Conservation (phyloP, 2,329 filamentous ascomycete species). For the Eurotiales sp. region DNA sequence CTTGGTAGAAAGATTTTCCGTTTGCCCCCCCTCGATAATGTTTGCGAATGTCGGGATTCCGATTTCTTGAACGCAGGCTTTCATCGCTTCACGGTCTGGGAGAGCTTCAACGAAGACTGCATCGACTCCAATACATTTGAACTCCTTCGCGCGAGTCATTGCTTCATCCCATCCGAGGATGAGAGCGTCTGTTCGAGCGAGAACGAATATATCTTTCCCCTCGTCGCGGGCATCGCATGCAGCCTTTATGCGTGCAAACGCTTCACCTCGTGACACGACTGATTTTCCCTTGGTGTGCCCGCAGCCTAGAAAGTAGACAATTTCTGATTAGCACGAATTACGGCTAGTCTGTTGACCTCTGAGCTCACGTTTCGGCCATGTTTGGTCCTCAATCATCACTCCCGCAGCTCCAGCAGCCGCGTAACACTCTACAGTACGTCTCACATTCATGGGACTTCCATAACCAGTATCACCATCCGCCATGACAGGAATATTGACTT, state of each 20-base stretch:
- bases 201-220: conserved; percentile 45
- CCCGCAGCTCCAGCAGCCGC: conserved; percentile 48
- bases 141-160: conserved; percentile 38
- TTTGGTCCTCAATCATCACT: conserved; percentile 52
- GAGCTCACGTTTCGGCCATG: conserved; percentile 45
- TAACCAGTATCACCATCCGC: conserved; percentile 56
- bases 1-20: conserved; percentile 38
- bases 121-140: conserved; percentile 44
- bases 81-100: conserved; percentile 43
- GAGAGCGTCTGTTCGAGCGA: conserved; percentile 43
- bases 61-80: conserved; percentile 34
- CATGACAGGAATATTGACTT: conserved; percentile 52
- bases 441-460: conserved; percentile 24
- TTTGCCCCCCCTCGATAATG: conserved; percentile 43
- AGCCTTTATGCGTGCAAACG: conserved; percentile 45
- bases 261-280: conserved; percentile 45
- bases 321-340: no score
- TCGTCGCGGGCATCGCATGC: conserved; percentile 46
- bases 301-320: conserved; percentile 28
- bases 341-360: no score
- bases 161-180: conserved; percentile 42
- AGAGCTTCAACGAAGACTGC: conserved; percentile 46
- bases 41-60: conserved; percentile 42
- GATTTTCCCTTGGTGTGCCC: conserved; percentile 47
- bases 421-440: conserved; percentile 27